Conservation (phyloP, 768 basidiomycete species). For the Terana coerulea region DNA sequence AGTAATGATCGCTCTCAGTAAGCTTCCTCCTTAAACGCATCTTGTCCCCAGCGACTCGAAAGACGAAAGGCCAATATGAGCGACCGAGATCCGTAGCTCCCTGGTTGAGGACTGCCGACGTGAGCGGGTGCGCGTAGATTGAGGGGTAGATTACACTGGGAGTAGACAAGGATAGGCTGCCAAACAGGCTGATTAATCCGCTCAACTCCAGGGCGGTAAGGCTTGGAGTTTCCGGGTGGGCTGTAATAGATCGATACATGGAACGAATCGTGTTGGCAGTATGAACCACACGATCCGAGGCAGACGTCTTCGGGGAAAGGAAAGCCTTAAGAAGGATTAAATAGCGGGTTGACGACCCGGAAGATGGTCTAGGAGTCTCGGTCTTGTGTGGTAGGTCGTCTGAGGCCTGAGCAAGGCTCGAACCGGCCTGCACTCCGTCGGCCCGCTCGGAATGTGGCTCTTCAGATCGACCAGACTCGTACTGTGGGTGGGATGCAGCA, state of each 20-base stretch:
- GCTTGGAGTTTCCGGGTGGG: conserved; percentile 29
- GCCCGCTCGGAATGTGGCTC: too few relatives aligned
- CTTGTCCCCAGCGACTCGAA: conserved; percentile 45
- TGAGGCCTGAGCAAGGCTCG: too few relatives aligned
- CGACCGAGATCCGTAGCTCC: conserved; percentile 11
- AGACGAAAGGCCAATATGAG: conserved; percentile 48
- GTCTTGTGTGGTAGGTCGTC: too few relatives aligned
- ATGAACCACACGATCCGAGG: too few relatives aligned
- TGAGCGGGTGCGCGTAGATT: conserved; percentile 26
- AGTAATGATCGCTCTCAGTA: conserved; percentile 50
- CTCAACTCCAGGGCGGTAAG: conserved; percentile 36
- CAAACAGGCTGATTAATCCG: conserved; percentile 45
- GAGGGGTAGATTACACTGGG: conserved; percentile 23
- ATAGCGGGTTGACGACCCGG: too few relatives aligned
- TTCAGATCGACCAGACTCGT: too few relatives aligned
- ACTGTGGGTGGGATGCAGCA: too few relatives aligned
- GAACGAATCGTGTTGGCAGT: conserved; percentile 34
- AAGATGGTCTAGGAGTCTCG: too few relatives aligned
- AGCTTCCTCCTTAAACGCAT: conserved; percentile 26
- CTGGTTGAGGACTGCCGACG: conserved; percentile 23
- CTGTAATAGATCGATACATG: conserved; percentile 34
- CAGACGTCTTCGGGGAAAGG: too few relatives aligned
- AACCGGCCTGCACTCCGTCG: too few relatives aligned
- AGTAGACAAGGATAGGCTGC: conserved; percentile 40
- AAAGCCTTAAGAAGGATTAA: too few relatives aligned